Percentiles rank a stretch among this genome's conserved stretches.
phyloP scores from a whole-genome alignment of 768 basidiomycete species.

The Calocybe gangraenosa region DNA sequence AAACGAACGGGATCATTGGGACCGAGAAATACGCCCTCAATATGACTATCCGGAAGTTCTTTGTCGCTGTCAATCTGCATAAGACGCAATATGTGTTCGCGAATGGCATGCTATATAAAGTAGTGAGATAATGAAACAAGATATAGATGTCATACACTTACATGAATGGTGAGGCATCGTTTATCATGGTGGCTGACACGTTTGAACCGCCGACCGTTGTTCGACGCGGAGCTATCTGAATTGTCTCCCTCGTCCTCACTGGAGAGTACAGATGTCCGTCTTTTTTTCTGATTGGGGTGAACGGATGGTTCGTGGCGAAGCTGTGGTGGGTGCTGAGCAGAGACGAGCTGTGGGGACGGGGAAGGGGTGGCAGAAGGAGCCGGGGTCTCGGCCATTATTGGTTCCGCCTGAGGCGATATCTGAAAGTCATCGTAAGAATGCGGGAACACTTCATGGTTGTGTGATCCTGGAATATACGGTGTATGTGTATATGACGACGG shows the following conservation, averaged over 20 bases:
- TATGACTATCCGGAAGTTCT: conserved; percentile 56
- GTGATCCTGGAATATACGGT: conserved; percentile 33
- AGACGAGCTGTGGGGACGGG: conserved; percentile 24
- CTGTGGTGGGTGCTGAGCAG: conserved; percentile 12
- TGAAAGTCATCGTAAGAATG: conserved; percentile 14
- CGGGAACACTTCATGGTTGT: conserved; percentile 23
- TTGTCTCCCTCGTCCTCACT: conserved; percentile 32
- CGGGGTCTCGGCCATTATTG: conserved; percentile 11
- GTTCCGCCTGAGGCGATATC: conserved; percentile 13
- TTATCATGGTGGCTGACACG: conserved; percentile 60
- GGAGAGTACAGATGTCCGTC: conserved; percentile 26
- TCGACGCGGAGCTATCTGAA: conserved; percentile 31
- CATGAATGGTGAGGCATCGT: conserved; percentile 65
- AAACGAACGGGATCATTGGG: conserved; percentile 62
- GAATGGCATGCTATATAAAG: conserved; percentile 59
- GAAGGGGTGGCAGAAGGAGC: conserved; percentile 27
- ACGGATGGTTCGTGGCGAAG: conserved; percentile 11
- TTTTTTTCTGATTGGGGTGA: conserved; percentile 21
- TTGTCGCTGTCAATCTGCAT: conserved; percentile 58
- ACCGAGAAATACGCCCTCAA: conserved; percentile 44
- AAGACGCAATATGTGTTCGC: conserved; percentile 53
- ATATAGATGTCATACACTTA: conserved; percentile 22
- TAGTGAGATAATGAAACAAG: neutral
- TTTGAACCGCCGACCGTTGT: conserved; percentile 30
- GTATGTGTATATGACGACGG: conserved; percentile 24